Percentiles rank a stretch among this genome's conserved stretches.
These are phyloP conservation scores for Nigrospora sphaerica DNA, from an alignment of 2,329 filamentous ascomycete genomes.

Conservation along the genomic window DNA sequence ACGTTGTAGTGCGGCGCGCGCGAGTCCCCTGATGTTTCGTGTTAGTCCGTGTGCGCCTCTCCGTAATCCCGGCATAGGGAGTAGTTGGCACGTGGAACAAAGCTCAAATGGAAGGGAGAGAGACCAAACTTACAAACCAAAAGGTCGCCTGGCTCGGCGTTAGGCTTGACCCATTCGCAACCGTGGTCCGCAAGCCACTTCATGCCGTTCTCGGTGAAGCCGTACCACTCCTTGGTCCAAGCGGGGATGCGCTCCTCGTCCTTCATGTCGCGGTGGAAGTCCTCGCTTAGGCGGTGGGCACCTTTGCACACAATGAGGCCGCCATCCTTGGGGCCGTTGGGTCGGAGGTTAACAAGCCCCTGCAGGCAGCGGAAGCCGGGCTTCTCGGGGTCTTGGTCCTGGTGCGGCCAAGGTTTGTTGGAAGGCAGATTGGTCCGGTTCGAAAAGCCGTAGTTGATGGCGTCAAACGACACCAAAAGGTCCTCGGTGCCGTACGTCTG, in stretches of 20 bases:
- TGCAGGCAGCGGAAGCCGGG: conserved; percentile 43
- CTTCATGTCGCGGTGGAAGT: conserved; percentile 25
- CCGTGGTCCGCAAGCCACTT: conserved; percentile 26
- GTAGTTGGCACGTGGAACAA: no score
- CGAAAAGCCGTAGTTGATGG: conserved; percentile 35
- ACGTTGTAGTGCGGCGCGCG: conserved; percentile 34
- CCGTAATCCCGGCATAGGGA: no score
- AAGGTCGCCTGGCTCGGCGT: conserved; percentile 34
- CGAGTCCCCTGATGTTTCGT: conserved; percentile 5
- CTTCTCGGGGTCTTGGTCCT: conserved; percentile 34
- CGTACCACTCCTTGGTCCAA: conserved; percentile 26
- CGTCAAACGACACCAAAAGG: conserved; percentile 41
- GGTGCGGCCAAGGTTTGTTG: conserved; percentile 37
- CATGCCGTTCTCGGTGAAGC: conserved; percentile 27
- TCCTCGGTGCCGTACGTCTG: conserved; percentile 37
- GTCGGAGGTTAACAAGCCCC: conserved; percentile 38
- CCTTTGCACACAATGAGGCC: conserved; percentile 25
- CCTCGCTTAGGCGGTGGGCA: conserved; percentile 17
- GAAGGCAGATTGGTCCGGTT: conserved; percentile 21
- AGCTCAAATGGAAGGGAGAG: neutral
- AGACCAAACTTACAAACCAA: conserved; percentile 22
- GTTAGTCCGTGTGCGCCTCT: neutral
- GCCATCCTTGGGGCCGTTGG: conserved; percentile 25
- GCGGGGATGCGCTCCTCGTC: conserved; percentile 24
- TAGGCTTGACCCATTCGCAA: conserved; percentile 26